Conservation (phyloP, 2,329 filamentous ascomycete genomes). For the Penicillium paneum region DNA sequence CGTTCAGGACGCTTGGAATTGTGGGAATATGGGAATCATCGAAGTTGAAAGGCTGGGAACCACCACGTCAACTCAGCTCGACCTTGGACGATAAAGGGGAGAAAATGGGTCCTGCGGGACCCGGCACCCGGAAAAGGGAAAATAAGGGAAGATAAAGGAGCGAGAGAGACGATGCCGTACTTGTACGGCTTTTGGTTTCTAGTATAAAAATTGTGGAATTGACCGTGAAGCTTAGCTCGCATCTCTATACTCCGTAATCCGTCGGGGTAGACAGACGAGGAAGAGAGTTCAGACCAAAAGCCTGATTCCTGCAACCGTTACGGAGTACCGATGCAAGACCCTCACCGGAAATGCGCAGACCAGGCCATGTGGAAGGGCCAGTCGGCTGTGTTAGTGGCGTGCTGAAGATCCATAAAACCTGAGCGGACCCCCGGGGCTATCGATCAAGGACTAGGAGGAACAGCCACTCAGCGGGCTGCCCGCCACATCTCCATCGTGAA, state of each 20-base stretch:
- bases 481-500: conserved; percentile 16
- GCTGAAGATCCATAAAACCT: conserved; percentile 21
- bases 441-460: conserved; percentile 9
- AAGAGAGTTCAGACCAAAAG: conserved; percentile 4
- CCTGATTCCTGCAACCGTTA: too few species aligned
- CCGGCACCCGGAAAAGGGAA: not conserved
- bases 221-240: not conserved
- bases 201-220: not conserved
- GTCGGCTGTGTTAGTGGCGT: conserved; percentile 26
- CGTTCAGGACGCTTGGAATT: not conserved
- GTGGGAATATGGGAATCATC: conserved; percentile 16
- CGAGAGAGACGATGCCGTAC: not conserved
- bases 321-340: not conserved
- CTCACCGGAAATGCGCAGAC: conserved; percentile 16
- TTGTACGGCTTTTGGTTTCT: not conserved
- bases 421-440: conserved; percentile 25
- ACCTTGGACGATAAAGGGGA: conserved; percentile 3
- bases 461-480: conserved; percentile 31
- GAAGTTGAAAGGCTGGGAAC: conserved; percentile 10
- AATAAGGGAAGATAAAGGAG: not conserved
- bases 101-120: conserved; percentile 6
- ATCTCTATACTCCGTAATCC: not conserved
- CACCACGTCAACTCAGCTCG: conserved; percentile 4
- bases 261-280: not conserved
- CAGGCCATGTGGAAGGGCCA: conserved; percentile 25